Evolutionary conservation across 805 yeast genomes (phyloP).

Genomic region (Kodamaea neixiangensis): DNA sequence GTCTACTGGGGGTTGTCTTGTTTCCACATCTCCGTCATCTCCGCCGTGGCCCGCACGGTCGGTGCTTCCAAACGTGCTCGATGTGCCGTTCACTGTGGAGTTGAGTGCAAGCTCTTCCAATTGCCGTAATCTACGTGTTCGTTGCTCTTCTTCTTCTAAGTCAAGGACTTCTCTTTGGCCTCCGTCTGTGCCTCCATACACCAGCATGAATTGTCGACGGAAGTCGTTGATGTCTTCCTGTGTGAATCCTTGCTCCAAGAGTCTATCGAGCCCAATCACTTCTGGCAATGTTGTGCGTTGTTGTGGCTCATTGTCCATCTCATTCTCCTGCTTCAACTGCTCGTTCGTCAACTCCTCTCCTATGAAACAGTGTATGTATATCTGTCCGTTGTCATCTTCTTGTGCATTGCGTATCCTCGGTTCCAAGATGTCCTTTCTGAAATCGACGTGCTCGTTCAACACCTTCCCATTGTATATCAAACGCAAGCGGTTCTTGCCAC

Average conservation of each 20-base stretch:
- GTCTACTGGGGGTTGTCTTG: constrained; percentile 20
- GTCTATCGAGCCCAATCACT: constrained; percentile 80
- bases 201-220: constrained; percentile 69
- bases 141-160: constrained; percentile 44
- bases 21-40: constrained; percentile 8
- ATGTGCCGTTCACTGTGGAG: constrained; percentile 61
- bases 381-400: constrained; percentile 18
- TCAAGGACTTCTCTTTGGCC: constrained; percentile 29
- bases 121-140: constrained; percentile 49
- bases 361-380: constrained; percentile 78
- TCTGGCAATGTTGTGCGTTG: constrained; percentile 58
- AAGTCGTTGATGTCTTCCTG: constrained; percentile 73
- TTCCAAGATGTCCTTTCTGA: constrained; percentile 50
- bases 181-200: constrained; percentile 43
- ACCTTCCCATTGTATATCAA: constrained; percentile 72
- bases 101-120: constrained; percentile 83
- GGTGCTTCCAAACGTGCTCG: constrained; percentile 19
- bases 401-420: constrained; percentile 19
- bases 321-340: constrained; percentile 52
- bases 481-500: constrained; percentile 52
- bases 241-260: constrained; percentile 80
- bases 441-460: constrained; percentile 55
- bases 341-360: constrained; percentile 61
- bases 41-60: constrained; percentile 5
- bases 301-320: constrained; percentile 56